Base-by-base conservation (phyloP, 306 rosid genomes). In the Luffa aegyptiaca region DNA sequence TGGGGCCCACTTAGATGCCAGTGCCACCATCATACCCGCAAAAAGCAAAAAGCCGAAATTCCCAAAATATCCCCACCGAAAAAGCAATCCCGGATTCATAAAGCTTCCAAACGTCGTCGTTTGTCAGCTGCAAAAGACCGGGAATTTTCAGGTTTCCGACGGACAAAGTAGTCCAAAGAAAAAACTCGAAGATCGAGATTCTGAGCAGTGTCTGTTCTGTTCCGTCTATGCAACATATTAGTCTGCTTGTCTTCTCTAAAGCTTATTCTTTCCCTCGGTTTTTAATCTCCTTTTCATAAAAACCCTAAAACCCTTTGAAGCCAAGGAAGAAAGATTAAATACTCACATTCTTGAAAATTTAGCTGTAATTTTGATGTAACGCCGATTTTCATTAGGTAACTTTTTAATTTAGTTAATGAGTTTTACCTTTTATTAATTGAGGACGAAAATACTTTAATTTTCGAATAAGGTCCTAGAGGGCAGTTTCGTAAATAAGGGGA, bases 111-210 rank as follows among this genome's bases (percentile, higher is more conserved):
- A 73, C 61, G 78, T 8, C 61, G 61, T 49, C 77, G 77, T 51
- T 73, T 31, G 8, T 5, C 2, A 14, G 31, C 12, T 52, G 59
- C 0, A 52, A 75, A 35, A 51, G 53, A 52, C 46, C 59, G 59
- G 48, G 79, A 51, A 75, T 75, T 75, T 75, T 75, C 49, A 36
- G 79, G 64, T 75, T 53, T 75, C 4, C 31, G 2, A n/a, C 3
- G 81, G 81, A 18, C 76, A 84, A 74, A 80, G 57, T 78, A 56
- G 91, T 84, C 89, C 80, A 52, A 57, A 31, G 3, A 13, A 69
- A 65, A 21, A 77, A 53, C 87, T 42, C 87, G 5, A 26, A 49
- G 86, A 84, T 78, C 83, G 84, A 88, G 87, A 77, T 72, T 58
- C 81, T 70, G 88, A 81, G 84, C 21, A 1, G 49, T 83, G 83